These are phyloP conservation scores for Phylloporus gajari DNA, from an alignment of 1,284 basidiomycete species.

Conservation along the genomic window DNA sequence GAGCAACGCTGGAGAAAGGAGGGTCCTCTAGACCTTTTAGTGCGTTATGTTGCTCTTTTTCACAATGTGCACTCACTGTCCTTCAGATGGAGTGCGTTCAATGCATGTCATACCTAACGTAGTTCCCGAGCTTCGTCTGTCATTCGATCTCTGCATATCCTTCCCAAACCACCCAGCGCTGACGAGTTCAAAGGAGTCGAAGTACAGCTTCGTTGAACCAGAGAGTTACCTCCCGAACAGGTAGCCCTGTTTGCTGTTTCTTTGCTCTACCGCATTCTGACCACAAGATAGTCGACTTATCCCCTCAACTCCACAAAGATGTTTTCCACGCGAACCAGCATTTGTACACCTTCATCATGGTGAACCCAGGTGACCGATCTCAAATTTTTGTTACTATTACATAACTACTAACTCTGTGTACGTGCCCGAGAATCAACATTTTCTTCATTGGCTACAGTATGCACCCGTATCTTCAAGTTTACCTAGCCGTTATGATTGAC, in stretches of 20 bases:
- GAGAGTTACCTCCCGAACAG: slow-evolving; percentile 78
- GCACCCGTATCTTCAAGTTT: slow-evolving; percentile 37
- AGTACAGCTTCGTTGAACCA: slow-evolving; percentile 70
- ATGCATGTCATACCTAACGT: slow-evolving; percentile 93
- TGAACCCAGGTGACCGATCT: slow-evolving; percentile 76
- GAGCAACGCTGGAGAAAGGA: slow-evolving; percentile 89
- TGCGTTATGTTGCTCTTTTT: slow-evolving; percentile 51
- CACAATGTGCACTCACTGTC: slow-evolving; percentile 5
- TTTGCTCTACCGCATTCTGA: slow-evolving; percentile 13
- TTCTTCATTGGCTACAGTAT: slow-evolving; percentile 89
- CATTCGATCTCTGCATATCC: slow-evolving; percentile 74
- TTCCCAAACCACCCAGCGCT: slow-evolving; percentile 50
- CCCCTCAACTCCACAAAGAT: slow-evolving; percentile 74
- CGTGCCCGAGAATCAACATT: slow-evolving; percentile 82
- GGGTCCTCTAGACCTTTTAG: slow-evolving; percentile 85
- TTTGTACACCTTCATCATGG: slow-evolving; percentile 88
- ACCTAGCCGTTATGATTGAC: not conserved
- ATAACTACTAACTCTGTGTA: slow-evolving; percentile 45
- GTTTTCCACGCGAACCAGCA: slow-evolving; percentile 84
- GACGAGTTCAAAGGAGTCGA: slow-evolving; percentile 47
- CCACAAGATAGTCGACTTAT: too few species aligned
- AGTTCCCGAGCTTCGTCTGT: slow-evolving; percentile 77
- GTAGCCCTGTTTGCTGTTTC: slow-evolving; percentile 46
- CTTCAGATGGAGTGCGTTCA: slow-evolving; percentile 87
- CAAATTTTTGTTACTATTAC: not conserved